Conservation (phyloP, 2,329 filamentous ascomycete species). For the Sporothrix dimorphospora region DNA sequence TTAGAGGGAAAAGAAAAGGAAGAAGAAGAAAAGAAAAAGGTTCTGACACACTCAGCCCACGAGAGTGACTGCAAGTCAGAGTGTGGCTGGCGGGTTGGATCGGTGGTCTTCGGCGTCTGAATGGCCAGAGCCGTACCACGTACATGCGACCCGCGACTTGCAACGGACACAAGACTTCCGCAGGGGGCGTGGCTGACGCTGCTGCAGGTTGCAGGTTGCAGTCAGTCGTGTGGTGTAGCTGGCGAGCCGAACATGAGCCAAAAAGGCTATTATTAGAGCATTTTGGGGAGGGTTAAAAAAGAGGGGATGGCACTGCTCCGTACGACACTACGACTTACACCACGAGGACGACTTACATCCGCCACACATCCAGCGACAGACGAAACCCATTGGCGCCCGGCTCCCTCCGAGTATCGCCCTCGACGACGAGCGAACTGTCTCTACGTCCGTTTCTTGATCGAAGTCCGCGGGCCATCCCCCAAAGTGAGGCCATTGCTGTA, state of each 20-base stretch:
- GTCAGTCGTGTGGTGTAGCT: neutral
- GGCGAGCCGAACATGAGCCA: neutral
- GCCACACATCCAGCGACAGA: constrained; percentile 12
- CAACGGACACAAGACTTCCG: constrained; percentile 1
- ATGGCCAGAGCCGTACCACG: neutral
- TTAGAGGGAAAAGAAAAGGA: neutral
- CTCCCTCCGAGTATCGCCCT: constrained; percentile 5
- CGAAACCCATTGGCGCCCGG: constrained; percentile 18
- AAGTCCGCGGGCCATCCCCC: neutral
- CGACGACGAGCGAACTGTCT: neutral
- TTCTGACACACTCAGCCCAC: constrained; percentile 17
- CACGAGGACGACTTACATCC: neutral
- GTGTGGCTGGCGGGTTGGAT: constrained; percentile 8
- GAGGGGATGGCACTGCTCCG: constrained; percentile 1
- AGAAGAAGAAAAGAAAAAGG: neutral
- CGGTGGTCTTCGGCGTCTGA: neutral
- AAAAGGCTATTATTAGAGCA: constrained; percentile 22
- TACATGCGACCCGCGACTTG: neutral
- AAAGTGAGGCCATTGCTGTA: neutral
- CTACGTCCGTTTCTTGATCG: neutral
- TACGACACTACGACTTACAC: neutral
- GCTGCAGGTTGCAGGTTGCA: neutral
- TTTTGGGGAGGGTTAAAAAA: neutral
- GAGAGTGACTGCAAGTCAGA: constrained; percentile 12
- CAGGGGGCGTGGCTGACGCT: constrained; percentile 8